Conservation (phyloP, 177 flowering plant genomes). For the Vitis hybrid region DNA sequence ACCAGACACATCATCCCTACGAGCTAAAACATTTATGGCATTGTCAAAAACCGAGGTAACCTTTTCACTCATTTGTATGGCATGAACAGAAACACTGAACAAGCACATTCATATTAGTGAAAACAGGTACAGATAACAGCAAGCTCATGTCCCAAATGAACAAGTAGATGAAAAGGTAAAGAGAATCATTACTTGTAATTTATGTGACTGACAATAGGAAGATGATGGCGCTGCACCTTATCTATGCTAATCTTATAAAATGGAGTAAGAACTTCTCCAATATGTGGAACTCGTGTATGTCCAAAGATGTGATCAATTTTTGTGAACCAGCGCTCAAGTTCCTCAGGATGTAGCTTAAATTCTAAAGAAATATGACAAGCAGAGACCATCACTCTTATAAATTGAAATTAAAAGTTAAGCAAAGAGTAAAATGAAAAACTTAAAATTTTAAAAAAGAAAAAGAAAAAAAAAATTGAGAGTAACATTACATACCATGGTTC, state of each 20-base stretch:
- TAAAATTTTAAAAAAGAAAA: background rate
- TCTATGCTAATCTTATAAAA: conserved; percentile 71
- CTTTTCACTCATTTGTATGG: conserved; percentile 88
- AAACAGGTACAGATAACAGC: background rate
- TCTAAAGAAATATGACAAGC: conserved; percentile 32
- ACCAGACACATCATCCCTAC: conserved; percentile 65
- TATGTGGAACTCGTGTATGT: conserved; percentile 77
- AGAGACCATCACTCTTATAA: conserved; percentile 1
- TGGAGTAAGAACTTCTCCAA: conserved; percentile 72
- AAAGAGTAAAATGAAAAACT: background rate
- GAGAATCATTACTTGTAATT: conserved; percentile 67
- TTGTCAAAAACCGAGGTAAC: conserved; percentile 84
- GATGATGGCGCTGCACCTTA: conserved; percentile 62
- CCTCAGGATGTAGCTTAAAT: conserved; percentile 77
- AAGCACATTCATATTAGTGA: background rate
- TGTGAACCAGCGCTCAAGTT: conserved; percentile 93
- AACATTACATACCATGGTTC: conserved; percentile 61
- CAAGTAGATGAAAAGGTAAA: background rate
- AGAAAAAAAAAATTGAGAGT: background rate
- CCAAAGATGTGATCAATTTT: conserved; percentile 93
- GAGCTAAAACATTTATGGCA: conserved; percentile 71
- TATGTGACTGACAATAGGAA: conserved; percentile 72
- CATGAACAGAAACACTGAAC: conserved; percentile 95
- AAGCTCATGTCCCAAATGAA: background rate
- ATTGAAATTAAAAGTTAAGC: background rate